These are phyloP conservation scores for Eragrostis curvula DNA, from an alignment of 176 grass and related monocot species.

Conservation along the genomic window DNA sequence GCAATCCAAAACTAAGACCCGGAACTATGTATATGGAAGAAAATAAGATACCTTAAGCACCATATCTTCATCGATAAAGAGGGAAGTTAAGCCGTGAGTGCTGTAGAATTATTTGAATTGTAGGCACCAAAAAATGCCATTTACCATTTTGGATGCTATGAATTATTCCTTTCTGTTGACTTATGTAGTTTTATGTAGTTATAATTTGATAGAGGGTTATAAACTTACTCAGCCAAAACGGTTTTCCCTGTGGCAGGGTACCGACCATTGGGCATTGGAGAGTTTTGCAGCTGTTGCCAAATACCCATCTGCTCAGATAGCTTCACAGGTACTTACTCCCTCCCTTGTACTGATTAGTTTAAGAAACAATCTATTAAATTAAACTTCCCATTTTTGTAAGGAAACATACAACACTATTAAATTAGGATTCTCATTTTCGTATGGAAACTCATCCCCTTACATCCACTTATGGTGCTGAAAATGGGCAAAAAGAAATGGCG, in stretches of 20 bases:
- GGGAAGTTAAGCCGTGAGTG: not conserved
- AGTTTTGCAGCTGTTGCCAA: constrained; percentile 87
- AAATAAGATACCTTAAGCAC: constrained; percentile 16
- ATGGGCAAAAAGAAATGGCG: not conserved
- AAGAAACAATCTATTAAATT: constrained; percentile 12
- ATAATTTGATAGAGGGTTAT: not conserved
- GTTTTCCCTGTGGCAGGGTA: constrained; percentile 61
- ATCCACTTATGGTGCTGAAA: constrained; percentile 34
- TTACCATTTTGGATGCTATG: not conserved
- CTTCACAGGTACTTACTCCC: constrained; percentile 73
- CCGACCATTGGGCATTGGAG: constrained; percentile 82
- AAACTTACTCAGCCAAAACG: not conserved
- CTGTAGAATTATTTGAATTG: constrained; percentile 13
- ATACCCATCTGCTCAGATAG: constrained; percentile 87
- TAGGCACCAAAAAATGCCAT: not conserved
- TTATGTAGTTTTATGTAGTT: not conserved
- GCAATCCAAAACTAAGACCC: not conserved
- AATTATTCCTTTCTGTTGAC: constrained; percentile 23
- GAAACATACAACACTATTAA: not conserved
- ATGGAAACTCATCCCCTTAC: constrained; percentile 4
- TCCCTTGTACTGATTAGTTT: not conserved
- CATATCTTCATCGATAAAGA: too few species aligned
- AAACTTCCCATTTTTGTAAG: not conserved
- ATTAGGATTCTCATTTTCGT: not conserved
- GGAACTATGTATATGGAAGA: not conserved